Conservation (phyloP, 805 yeast genomes). For the Candida coleopterorum region DNA sequence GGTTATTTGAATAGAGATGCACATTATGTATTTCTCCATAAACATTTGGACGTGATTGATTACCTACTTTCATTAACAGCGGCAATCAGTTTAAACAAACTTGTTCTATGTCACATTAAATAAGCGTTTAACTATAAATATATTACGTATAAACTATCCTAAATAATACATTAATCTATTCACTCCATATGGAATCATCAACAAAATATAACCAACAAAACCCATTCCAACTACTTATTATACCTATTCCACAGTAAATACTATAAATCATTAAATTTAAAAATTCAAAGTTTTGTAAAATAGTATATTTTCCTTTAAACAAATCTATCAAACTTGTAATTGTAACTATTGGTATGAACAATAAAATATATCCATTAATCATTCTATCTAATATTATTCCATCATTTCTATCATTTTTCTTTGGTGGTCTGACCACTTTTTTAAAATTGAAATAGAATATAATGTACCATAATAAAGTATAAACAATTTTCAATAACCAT, state of each 20-base stretch:
- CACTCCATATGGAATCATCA: constrained; percentile 53
- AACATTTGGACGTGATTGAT: too few species aligned
- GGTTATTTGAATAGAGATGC: too few species aligned
- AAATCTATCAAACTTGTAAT: constrained; percentile 43
- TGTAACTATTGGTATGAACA: constrained; percentile 60
- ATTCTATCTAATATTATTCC: constrained; percentile 54
- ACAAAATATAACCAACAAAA: constrained; percentile 84
- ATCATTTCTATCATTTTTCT: constrained; percentile 15
- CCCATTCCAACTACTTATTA: constrained; percentile 82
- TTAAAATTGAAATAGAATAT: constrained; percentile 68
- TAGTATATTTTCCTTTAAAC: constrained; percentile 48
- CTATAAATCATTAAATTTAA: constrained; percentile 77
- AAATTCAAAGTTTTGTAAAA: constrained; percentile 63
- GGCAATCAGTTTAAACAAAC: too few species aligned
- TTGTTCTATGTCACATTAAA: too few species aligned
- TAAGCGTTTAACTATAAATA: too few species aligned
- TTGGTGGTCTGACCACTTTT: constrained; percentile 62
- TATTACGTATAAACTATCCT: too few species aligned
- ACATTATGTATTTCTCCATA: too few species aligned
- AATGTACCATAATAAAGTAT: constrained; percentile 82
- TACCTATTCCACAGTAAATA: constrained; percentile 82
- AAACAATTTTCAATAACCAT: constrained; percentile 67
- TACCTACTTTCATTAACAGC: too few species aligned
- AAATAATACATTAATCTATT: background rate
- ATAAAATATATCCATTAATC: constrained; percentile 60